phyloP scores from a whole-genome alignment of 2,329 filamentous ascomycete genomes.

The Pyricularia sp. region DNA sequence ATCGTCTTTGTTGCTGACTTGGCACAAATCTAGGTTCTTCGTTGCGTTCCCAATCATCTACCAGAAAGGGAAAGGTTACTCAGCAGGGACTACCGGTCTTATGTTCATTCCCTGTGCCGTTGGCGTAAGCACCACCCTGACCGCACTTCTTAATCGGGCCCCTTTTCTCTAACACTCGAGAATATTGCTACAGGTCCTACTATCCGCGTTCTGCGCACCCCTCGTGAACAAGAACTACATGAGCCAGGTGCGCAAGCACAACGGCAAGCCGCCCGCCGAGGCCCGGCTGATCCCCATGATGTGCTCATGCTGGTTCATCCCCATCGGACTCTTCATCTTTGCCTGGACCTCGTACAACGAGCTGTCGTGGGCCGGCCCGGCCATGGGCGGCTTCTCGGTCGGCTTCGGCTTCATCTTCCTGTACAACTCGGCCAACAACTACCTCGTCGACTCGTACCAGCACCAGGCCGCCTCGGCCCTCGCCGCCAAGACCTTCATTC shows the following conservation, averaged over 20 bases:
- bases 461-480: constrained; percentile 71
- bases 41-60: constrained; percentile 64
- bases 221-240: constrained; percentile 78
- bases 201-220: constrained; percentile 58
- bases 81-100: constrained; percentile 62
- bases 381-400: constrained; percentile 60
- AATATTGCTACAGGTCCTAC: constrained; percentile 30
- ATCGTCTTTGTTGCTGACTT: neutral
- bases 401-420: constrained; percentile 79
- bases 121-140: constrained; percentile 35
- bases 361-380: constrained; percentile 63
- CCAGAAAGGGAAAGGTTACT: constrained; percentile 70
- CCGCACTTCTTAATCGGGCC: too few relatives aligned
- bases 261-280: constrained; percentile 69
- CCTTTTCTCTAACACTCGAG: neutral
- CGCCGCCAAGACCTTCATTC: constrained; percentile 72
- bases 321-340: constrained; percentile 48
- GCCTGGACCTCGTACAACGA: constrained; percentile 54
- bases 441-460: constrained; percentile 55
- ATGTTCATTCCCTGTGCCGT: constrained; percentile 83
- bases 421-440: constrained; percentile 72
- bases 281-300: constrained; percentile 76
- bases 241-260: constrained; percentile 48
- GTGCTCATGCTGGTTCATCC: constrained; percentile 63
- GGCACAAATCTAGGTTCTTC: neutral